A percentile compares a stretch with the other conserved stretches of the same genome.
These are phyloP conservation scores for Trichoderma breve DNA, from an alignment of 2,329 filamentous ascomycete genomes.

Conservation along the genomic window DNA sequence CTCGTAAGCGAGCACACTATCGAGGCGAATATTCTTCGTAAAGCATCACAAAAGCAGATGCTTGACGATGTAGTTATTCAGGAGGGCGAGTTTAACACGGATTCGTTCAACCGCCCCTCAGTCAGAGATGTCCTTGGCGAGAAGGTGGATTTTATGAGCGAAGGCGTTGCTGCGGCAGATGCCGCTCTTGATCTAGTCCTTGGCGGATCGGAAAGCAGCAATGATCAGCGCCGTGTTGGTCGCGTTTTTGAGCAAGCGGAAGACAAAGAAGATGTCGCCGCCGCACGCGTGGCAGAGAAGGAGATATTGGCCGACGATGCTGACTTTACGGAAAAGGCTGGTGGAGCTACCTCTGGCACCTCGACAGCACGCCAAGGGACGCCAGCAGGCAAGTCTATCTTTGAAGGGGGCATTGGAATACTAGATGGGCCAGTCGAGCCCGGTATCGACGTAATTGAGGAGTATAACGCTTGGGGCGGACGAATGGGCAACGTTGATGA, in stretches of 20 bases:
- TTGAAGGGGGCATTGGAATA: slow-evolving; percentile 31
- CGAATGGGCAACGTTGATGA: slow-evolving; percentile 66
- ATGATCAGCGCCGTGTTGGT: slow-evolving; percentile 60
- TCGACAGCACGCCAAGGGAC: slow-evolving; percentile 54
- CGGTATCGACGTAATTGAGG: slow-evolving; percentile 40
- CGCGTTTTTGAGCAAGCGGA: slow-evolving; percentile 85
- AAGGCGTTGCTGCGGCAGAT: slow-evolving; percentile 67
- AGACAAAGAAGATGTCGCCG: slow-evolving; percentile 86
- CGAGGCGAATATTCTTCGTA: slow-evolving; percentile 94
- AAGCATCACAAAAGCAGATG: slow-evolving; percentile 96
- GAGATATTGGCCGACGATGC: slow-evolving; percentile 84
- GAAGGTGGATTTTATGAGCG: slow-evolving; percentile 48
- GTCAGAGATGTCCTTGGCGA: slow-evolving; percentile 67
- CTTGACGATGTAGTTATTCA: slow-evolving; percentile 98
- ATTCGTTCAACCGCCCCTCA: slow-evolving; percentile 83
- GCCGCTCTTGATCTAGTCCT: slow-evolving; percentile 85
- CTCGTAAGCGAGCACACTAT: slow-evolving; percentile 92
- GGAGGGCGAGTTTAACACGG: slow-evolving; percentile 95
- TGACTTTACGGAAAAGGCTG: slow-evolving; percentile 71
- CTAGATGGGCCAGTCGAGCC: slow-evolving; percentile 35
- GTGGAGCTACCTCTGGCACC: slow-evolving; percentile 44
- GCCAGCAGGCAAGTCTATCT: slow-evolving; percentile 41
- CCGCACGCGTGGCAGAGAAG: slow-evolving; percentile 82
- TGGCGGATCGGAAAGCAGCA: slow-evolving; percentile 60
- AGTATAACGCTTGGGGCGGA: slow-evolving; percentile 59